These are phyloP conservation scores for Agaricus sinodeliciosus DNA, from an alignment of 768 basidiomycete species.

Conservation along the genomic window DNA sequence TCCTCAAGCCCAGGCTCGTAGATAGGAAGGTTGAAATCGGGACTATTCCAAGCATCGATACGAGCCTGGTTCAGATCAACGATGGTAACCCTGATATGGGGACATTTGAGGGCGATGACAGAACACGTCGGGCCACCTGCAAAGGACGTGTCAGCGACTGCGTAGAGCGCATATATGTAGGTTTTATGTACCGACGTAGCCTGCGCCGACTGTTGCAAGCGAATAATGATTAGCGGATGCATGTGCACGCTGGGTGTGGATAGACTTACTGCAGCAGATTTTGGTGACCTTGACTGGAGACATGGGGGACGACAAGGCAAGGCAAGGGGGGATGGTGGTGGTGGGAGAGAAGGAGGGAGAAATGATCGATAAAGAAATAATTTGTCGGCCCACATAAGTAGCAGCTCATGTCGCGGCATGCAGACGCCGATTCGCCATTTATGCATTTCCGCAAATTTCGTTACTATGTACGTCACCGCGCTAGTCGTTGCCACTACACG, in stretches of 20 bases:
- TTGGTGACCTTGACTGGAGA: constrained; percentile 60
- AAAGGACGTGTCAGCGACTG: constrained; percentile 1
- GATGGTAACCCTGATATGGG: constrained; percentile 91
- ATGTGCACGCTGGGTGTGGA: background rate
- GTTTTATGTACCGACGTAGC: constrained; percentile 78
- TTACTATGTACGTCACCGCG: no score
- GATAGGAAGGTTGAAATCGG: constrained; percentile 82
- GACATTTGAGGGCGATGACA: constrained; percentile 90
- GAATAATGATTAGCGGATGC: constrained; percentile 12
- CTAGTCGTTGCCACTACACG: background rate
- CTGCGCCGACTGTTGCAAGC: constrained; percentile 62
- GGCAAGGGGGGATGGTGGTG: constrained; percentile 50
- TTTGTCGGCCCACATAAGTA: no score
- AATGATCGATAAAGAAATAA: background rate
- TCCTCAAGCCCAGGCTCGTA: constrained; percentile 96
- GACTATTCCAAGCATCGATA: constrained; percentile 94
- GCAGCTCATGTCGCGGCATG: background rate
- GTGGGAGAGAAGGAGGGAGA: constrained; percentile 11
- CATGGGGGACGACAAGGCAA: constrained; percentile 25
- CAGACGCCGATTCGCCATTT: background rate
- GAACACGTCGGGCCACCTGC: constrained; percentile 92
- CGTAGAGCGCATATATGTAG: background rate
- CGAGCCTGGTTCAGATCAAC: constrained; percentile 95
- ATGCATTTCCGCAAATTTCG: background rate
- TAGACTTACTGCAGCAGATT: constrained; percentile 81